Percentiles rank a stretch among this genome's conserved stretches.
Evolutionary conservation across 495 filamentous ascomycete genomes (phyloP).

Genomic region (Aspergillus conjunctus): DNA sequence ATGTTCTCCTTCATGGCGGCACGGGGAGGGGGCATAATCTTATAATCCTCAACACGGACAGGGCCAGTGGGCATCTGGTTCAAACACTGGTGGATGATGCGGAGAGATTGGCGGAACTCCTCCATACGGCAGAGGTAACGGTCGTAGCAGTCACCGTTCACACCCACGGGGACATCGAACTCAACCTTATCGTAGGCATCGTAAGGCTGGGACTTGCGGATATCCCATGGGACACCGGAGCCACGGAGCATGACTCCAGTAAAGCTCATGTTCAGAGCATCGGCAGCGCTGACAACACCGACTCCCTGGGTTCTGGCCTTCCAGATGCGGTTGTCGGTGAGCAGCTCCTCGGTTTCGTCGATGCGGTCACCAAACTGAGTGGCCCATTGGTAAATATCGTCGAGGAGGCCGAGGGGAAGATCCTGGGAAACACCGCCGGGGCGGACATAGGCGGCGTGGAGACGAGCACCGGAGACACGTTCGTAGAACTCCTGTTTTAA

Average conservation of each 20-base stretch:
- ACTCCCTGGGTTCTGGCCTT: slow-evolving; percentile 87
- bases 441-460: slow-evolving; percentile 97
- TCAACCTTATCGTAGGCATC: slow-evolving; percentile 98
- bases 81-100: slow-evolving; percentile 97
- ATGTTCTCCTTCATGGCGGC: slow-evolving; percentile 99
- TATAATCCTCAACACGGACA: slow-evolving; percentile 96
- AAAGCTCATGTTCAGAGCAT: slow-evolving; percentile 94
- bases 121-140: slow-evolving; percentile 99
- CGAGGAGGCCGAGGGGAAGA: slow-evolving; percentile 88
- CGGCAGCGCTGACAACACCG: slow-evolving; percentile 86
- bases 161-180: slow-evolving; percentile 95
- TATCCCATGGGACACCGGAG: slow-evolving; percentile 95
- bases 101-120: slow-evolving; percentile 95
- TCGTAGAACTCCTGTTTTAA: slow-evolving; percentile 92
- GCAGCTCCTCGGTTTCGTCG: slow-evolving; percentile 97
- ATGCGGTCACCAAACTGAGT: slow-evolving; percentile 99
- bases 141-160: slow-evolving; percentile 99
- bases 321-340: slow-evolving; percentile 99
- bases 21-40: slow-evolving; percentile 93
- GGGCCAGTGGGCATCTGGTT: slow-evolving; percentile 98
- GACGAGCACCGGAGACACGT: slow-evolving; percentile 95
- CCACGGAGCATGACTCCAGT: slow-evolving; percentile 97
- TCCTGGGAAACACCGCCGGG: slow-evolving; percentile 97
- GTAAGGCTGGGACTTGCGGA: slow-evolving; percentile 93
- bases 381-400: slow-evolving; percentile 99